A percentile compares a stretch with the other conserved stretches of the same genome.
Evolutionary conservation across 148 eudicot genomes (phyloP).

Genomic region (Fagopyrum tataricum): DNA sequence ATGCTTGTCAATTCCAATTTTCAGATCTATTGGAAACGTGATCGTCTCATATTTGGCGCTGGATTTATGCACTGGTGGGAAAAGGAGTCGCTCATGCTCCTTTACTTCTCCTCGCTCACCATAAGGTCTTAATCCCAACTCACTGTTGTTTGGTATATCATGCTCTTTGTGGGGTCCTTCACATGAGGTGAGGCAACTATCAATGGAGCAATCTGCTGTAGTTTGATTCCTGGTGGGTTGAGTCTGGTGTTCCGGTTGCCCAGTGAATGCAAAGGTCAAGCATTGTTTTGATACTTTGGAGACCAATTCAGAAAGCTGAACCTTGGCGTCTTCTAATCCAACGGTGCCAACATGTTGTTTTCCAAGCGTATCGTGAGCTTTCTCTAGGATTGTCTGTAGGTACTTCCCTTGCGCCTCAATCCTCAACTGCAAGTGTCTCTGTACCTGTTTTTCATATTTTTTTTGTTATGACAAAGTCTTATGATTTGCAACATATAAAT

Average conservation of each 20-base stretch:
- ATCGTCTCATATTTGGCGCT: conserved; percentile 5
- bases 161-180: conserved; percentile 53
- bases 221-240: conserved; percentile 18
- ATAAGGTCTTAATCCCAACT: conserved; percentile 37
- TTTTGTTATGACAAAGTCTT: not conserved
- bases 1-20: conserved; percentile 13
- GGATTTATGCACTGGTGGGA: conserved; percentile 20
- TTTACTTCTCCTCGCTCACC: conserved; percentile 25
- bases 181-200: conserved; percentile 73
- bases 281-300: conserved; percentile 67
- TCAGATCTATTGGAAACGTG: not conserved
- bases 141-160: conserved; percentile 38
- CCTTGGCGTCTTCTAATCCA: conserved; percentile 75
- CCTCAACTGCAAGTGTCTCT: conserved; percentile 71
- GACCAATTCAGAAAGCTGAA: conserved; percentile 77
- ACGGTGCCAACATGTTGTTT: conserved; percentile 63
- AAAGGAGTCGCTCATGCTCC: conserved; percentile 24
- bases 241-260: conserved; percentile 33
- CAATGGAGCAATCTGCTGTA: conserved; percentile 50
- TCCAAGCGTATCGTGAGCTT: conserved; percentile 81
- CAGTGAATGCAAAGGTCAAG: conserved; percentile 54
- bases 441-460: conserved; percentile 40
- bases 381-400: conserved; percentile 76
- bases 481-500: not conserved
- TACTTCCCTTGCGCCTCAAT: conserved; percentile 94